Evolutionary conservation across 2,329 filamentous ascomycete genomes (phyloP).

Genomic region (Claviceps paspali): DNA sequence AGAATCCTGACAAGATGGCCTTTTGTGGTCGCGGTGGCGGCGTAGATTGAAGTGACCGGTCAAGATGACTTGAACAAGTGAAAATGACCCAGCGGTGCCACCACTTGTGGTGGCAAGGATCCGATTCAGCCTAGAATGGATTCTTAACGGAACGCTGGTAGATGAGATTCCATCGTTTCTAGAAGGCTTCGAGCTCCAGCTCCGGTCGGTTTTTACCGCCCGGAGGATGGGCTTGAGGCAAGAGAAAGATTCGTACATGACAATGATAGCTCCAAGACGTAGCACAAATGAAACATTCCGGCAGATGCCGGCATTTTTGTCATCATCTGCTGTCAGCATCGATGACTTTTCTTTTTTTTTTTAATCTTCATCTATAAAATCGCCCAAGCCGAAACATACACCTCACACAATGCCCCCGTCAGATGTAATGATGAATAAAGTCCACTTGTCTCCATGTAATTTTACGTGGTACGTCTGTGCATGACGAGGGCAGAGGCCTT

Average conservation of each 20-base stretch:
- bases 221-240: constrained; percentile 21
- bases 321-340: background rate
- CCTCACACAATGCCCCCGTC: no score
- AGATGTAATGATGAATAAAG: no score
- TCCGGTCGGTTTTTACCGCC: constrained; percentile 11
- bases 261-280: background rate
- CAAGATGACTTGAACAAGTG: background rate
- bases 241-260: constrained; percentile 28
- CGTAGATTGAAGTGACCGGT: background rate
- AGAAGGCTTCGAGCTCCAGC: constrained; percentile 23
- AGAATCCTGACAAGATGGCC: background rate
- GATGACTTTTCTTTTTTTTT: no score
- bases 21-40: background rate
- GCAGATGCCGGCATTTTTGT: background rate
- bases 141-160: constrained; percentile 78
- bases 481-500: constrained; percentile 19
- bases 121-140: constrained; percentile 50
- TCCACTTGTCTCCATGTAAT: background rate
- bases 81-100: constrained; percentile 51
- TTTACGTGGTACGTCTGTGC: constrained; percentile 12
- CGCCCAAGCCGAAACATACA: no score
- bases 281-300: background rate
- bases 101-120: constrained; percentile 57
- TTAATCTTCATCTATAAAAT: no score
- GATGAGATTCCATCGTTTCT: constrained; percentile 26